Conservation (phyloP, 2,329 filamentous ascomycete genomes). For the Trichoderma polysporum region DNA sequence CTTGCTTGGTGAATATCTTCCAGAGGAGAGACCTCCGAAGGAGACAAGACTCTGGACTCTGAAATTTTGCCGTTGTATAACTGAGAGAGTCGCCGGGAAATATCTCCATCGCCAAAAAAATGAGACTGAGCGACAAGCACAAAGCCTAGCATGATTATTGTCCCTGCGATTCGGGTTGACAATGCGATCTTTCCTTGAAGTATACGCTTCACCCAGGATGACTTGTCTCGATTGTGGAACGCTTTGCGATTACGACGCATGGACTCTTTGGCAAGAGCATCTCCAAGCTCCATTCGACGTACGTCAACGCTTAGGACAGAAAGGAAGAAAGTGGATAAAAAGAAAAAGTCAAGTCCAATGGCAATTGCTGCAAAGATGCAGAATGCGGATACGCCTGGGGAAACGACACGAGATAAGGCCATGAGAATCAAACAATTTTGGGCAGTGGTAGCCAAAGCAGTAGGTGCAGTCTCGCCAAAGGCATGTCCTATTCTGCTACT, state of each 20-base stretch:
- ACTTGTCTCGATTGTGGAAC: slow-evolving; percentile 27
- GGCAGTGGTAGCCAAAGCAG: slow-evolving; percentile 64
- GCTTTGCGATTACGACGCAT: slow-evolving; percentile 39
- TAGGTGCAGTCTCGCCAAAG: slow-evolving; percentile 69
- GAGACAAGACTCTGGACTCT: slow-evolving; percentile 31
- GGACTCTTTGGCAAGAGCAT: slow-evolving; percentile 62
- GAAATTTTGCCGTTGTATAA: slow-evolving; percentile 25
- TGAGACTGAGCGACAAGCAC: slow-evolving; percentile 75
- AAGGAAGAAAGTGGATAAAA: slow-evolving; percentile 76
- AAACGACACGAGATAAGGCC: slow-evolving; percentile 64
- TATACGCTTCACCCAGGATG: slow-evolving; percentile 59
- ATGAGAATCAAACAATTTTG: slow-evolving; percentile 70
- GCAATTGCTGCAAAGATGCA: slow-evolving; percentile 75
- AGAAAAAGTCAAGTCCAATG: slow-evolving; percentile 74
- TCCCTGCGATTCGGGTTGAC: slow-evolving; percentile 73
- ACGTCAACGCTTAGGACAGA: slow-evolving; percentile 79
- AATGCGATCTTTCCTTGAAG: slow-evolving; percentile 63
- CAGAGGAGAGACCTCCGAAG: slow-evolving; percentile 42
- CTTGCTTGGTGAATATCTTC: slow-evolving; percentile 70
- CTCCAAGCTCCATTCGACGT: slow-evolving; percentile 70
- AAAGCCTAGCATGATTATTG: slow-evolving; percentile 69
- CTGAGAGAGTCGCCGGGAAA: slow-evolving; percentile 33
- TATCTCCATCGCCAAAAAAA: slow-evolving; percentile 64
- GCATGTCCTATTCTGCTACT: slow-evolving; percentile 70
- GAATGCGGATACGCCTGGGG: slow-evolving; percentile 70